Percentiles rank a stretch among this genome's conserved stretches.
phyloP scores from a whole-genome alignment of 2,329 filamentous ascomycete genomes.

The Mycogone perniciosa region DNA sequence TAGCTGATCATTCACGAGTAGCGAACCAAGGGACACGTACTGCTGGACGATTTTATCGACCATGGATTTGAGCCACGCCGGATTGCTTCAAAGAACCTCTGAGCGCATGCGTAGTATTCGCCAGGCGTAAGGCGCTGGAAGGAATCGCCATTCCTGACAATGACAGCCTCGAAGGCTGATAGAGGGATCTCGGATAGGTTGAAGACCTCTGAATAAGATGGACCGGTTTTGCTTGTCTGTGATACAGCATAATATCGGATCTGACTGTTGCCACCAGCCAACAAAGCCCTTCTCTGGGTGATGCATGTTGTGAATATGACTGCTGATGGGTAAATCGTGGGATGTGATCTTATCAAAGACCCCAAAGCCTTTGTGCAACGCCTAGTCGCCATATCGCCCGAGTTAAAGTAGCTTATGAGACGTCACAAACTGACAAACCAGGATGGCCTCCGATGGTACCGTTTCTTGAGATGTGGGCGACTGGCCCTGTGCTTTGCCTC shows the following conservation, averaged over 20 bases:
- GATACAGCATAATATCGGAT: conserved; percentile 8
- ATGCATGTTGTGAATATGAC: background rate
- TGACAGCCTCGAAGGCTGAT: conserved; percentile 16
- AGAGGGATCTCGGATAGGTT: conserved; percentile 19
- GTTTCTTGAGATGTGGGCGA: too few relatives aligned
- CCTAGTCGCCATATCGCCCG: background rate
- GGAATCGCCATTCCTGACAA: conserved; percentile 12
- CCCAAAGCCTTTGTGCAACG: background rate
- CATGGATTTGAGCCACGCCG: conserved; percentile 17
- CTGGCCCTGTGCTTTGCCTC: too few relatives aligned
- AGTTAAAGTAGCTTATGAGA: background rate
- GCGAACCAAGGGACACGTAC: conserved; percentile 16
- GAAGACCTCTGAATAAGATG: conserved; percentile 14
- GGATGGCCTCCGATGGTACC: too few relatives aligned
- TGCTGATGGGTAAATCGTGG: background rate
- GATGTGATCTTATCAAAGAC: background rate
- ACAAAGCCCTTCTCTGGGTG: background rate
- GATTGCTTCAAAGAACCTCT: conserved; percentile 19
- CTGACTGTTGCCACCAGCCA: background rate
- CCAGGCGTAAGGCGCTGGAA: conserved; percentile 17
- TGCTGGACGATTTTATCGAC: conserved; percentile 15
- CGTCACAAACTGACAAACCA: too few relatives aligned
- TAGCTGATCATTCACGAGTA: too few relatives aligned
- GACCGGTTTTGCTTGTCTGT: background rate
- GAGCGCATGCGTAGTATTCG: conserved; percentile 20